Percentiles rank a stretch among this genome's conserved stretches.
Conservation (phyloP, 2,329 filamentous ascomycete genomes). For the Knoxdaviesia proteae region DNA sequence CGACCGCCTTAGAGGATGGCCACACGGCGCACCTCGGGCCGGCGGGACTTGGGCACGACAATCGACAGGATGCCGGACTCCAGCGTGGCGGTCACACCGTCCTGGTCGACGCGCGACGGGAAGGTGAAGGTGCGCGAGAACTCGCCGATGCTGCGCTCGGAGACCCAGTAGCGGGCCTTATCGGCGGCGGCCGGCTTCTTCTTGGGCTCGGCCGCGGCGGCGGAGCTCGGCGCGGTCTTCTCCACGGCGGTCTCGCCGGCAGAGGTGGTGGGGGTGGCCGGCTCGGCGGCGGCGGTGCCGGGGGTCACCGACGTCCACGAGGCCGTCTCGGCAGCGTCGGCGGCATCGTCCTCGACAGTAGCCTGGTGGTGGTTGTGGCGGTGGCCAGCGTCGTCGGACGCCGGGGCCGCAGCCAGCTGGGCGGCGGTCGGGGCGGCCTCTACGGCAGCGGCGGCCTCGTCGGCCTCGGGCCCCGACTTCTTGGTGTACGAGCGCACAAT, state of each 20-base stretch:
- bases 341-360: constrained; percentile 42
- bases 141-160: constrained; percentile 43
- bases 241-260: constrained; percentile 7
- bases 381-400: constrained; percentile 4
- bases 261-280: constrained; percentile 7
- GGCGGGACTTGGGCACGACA: constrained; percentile 43
- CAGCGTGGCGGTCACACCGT: constrained; percentile 37
- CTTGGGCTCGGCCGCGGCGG: constrained; percentile 5
- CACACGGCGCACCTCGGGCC: constrained; percentile 34
- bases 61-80: constrained; percentile 46
- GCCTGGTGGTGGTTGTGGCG: constrained; percentile 27
- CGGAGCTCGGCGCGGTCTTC: background rate
- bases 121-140: constrained; percentile 52
- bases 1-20: constrained; percentile 21
- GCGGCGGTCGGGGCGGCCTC: constrained; percentile 26
- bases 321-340: constrained; percentile 10
- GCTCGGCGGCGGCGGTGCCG: constrained; percentile 6
- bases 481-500: constrained; percentile 42
- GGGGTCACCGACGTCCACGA: constrained; percentile 6
- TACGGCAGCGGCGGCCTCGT: constrained; percentile 37
- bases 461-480: constrained; percentile 11
- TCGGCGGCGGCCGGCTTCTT: constrained; percentile 12
- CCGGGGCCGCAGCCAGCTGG: background rate
- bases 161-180: constrained; percentile 47
- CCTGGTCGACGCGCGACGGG: constrained; percentile 40